phyloP scores from a whole-genome alignment of 2,329 filamentous ascomycete species.

The Gremmenia infestans region DNA sequence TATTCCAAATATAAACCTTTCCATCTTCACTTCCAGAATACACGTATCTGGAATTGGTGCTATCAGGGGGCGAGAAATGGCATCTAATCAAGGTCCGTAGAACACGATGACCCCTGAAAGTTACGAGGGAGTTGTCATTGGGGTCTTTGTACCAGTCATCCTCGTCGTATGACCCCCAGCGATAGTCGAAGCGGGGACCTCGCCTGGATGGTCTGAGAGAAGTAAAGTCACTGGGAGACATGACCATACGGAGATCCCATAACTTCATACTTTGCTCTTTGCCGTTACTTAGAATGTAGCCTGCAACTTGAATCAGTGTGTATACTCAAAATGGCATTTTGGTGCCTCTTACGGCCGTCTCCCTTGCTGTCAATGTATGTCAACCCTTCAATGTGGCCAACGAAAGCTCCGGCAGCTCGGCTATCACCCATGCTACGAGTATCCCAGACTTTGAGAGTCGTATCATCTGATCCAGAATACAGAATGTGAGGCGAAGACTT shows the following conservation, averaged over 20 bases:
- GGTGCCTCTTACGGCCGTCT: slow-evolving; percentile 46
- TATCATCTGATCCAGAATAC: slow-evolving; percentile 93
- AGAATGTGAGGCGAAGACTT: slow-evolving; percentile 84
- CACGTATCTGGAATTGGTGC: slow-evolving; percentile 86
- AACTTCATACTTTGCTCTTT: slow-evolving; percentile 98
- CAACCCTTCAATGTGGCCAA: slow-evolving; percentile 61
- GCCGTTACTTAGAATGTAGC: slow-evolving; percentile 84
- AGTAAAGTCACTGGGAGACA: slow-evolving; percentile 62
- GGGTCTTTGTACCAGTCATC: slow-evolving; percentile 67
- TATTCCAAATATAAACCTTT: slow-evolving; percentile 85
- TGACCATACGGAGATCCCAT: slow-evolving; percentile 90
- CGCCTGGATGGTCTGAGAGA: slow-evolving; percentile 50
- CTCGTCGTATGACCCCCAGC: slow-evolving; percentile 61
- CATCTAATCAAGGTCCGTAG: slow-evolving; percentile 88
- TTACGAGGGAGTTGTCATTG: slow-evolving; percentile 86
- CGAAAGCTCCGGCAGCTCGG: slow-evolving; percentile 61
- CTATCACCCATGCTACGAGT: slow-evolving; percentile 84
- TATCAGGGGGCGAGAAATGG: slow-evolving; percentile 84
- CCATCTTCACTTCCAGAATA: slow-evolving; percentile 90
- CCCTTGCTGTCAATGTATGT: slow-evolving; percentile 68
- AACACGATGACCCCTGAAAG: slow-evolving; percentile 86
- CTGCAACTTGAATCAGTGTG: slow-evolving; percentile 14
- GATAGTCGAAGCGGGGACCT: slow-evolving; percentile 66
- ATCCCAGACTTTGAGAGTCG: slow-evolving; percentile 94
- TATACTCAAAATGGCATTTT: neutral